Base-by-base conservation (phyloP, 2,329 filamentous ascomycete species). In the Fusarium anguioides region DNA sequence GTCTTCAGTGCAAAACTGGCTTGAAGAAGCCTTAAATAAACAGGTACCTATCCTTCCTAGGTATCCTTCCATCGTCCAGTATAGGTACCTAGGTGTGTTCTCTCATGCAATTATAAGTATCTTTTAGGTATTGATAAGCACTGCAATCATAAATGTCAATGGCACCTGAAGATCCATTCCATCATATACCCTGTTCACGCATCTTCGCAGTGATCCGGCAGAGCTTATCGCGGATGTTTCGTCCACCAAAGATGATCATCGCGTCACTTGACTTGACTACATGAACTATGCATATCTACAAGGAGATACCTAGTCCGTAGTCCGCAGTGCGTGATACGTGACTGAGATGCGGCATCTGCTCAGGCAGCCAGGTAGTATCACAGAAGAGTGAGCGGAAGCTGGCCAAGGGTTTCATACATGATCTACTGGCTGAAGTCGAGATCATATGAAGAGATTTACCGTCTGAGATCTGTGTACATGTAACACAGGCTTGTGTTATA, bases 81-180 rank as follows among this genome's bases (percentile, higher is more conserved):
- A 27, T 33, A 9, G 14, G 9, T 21, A 24, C 9, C 12, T n/a
- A n/a, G n/a, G n/a, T n/a, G n/a, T n/a, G n/a, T n/a, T n/a, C n/a
- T 18, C 21, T 26, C 10, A 44, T 39, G 26, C 35, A 27, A 24
- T 15, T 20, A 27, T 14, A 27, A 23, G 14, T 39, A 45, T 46
- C 6, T 33, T 33, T 33, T 24, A 45, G 33, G 41, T 29, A 60
- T 41, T 42, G 48, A 66, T 67, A 39, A 12, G 12, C 42, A 27
- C 29, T 21, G 36, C 23, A 17, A 57, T 23, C 35, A n/a, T n/a
- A 46, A 8, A 27, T 21, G 26, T 58, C 17, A 48, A 39, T 46
- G 36, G 26, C 54, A 48, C 49, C 40, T 48, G 54, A 51, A 47
- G 55, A 64, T 51, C 45, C 44, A 67, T 64, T 45, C 36, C 33